Evolutionary conservation across 768 basidiomycete species (phyloP).

Genomic region (Collybiopsis luxurians): DNA sequence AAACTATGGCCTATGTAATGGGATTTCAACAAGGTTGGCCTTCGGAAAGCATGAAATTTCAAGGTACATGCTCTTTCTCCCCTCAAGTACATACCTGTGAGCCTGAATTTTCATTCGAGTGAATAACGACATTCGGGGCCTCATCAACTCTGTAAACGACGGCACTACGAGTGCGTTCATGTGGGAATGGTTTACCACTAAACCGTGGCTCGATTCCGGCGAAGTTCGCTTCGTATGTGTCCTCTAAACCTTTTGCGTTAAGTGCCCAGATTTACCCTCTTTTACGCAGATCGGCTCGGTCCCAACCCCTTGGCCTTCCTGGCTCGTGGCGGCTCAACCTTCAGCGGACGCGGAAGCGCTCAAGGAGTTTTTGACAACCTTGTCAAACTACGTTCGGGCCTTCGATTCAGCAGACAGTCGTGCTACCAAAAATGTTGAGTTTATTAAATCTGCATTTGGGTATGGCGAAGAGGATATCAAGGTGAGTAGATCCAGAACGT

Average conservation of each 20-base stretch:
- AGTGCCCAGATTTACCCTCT: background rate
- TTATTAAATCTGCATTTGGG: slow-evolving; percentile 75
- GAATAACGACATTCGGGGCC: slow-evolving; percentile 76
- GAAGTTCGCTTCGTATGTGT: slow-evolving; percentile 78
- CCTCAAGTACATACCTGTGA: background rate
- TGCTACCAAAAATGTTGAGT: slow-evolving; percentile 60
- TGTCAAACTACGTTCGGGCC: slow-evolving; percentile 61
- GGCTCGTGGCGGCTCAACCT: slow-evolving; percentile 89
- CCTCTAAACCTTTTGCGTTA: background rate
- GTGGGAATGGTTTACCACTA: slow-evolving; percentile 90
- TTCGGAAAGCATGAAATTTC: slow-evolving; percentile 60
- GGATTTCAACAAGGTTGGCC: slow-evolving; percentile 84
- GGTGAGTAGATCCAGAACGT: slow-evolving; percentile 30
- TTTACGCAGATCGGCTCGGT: slow-evolving; percentile 71
- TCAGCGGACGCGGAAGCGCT: slow-evolving; percentile 49
- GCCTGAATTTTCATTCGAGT: slow-evolving; percentile 49
- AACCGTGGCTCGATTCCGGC: slow-evolving; percentile 73
- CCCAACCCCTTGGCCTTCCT: slow-evolving; percentile 95
- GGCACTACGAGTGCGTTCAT: slow-evolving; percentile 88
- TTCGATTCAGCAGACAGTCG: slow-evolving; percentile 66
- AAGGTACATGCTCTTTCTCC: slow-evolving; percentile 42
- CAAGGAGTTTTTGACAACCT: slow-evolving; percentile 54
- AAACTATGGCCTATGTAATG: slow-evolving; percentile 97
- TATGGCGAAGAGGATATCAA: slow-evolving; percentile 82
- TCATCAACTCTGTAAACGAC: slow-evolving; percentile 86